Percentiles rank a stretch among this genome's conserved stretches.
phyloP scores from a whole-genome alignment of 305 asterid species.

The Rubia occidens region DNA sequence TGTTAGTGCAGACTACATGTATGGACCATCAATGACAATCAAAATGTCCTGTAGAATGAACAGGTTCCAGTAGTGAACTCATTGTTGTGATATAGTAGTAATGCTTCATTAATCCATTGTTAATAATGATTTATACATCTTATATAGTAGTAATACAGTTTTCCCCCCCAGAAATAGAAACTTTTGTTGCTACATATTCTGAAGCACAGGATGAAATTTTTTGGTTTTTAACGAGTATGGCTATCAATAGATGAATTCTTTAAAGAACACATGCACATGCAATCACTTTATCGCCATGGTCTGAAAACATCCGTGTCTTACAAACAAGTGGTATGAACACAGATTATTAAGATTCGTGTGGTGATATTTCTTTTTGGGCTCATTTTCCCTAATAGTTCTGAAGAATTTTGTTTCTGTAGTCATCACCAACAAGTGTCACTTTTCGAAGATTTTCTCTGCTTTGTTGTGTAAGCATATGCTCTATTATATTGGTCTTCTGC shows the following conservation, averaged over 20 bases:
- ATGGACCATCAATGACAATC: not conserved
- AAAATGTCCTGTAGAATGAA: not conserved
- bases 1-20: not conserved
- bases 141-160: not conserved
- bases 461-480: not conserved
- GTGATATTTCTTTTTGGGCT: not conserved
- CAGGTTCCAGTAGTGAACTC: not conserved
- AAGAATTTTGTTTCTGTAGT: not conserved
- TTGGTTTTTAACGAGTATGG: too few relatives aligned
- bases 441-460: not conserved
- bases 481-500: not conserved
- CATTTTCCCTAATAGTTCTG: not conserved
- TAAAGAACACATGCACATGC: not conserved
- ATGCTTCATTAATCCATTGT: not conserved
- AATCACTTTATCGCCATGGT: not conserved
- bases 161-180: not conserved
- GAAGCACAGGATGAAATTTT: not conserved
- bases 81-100: not conserved
- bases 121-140: not conserved
- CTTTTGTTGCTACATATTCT: not conserved
- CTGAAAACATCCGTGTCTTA: not conserved
- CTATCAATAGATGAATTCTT: not conserved
- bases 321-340: not conserved
- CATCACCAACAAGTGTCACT: not conserved
- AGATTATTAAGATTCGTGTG: not conserved